Base-by-base conservation (phyloP, 2,329 filamentous ascomycete genomes). In the Teratosphaeria pseudoeucalypti region DNA sequence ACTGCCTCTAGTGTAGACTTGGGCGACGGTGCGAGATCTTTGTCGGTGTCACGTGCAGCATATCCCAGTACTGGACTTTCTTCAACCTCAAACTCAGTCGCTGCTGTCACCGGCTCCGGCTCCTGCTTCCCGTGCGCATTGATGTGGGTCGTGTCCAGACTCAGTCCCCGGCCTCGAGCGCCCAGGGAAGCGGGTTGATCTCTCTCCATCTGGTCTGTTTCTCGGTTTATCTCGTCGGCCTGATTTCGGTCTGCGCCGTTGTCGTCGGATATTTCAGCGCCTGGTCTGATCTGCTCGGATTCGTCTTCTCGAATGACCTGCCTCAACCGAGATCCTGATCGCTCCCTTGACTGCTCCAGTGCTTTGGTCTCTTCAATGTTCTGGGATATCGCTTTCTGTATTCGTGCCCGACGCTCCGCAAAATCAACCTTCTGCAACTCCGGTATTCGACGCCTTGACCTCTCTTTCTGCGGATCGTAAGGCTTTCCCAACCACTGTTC, bases 311-410 rank as follows among this genome's bases (percentile, higher is more conserved):
- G 23, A 19, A 16, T 43, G 7, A 32, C 29, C 29, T 12, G 37
- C 34, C 14, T 56, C 56, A 12, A 29, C 53, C 29, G 53, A 32
- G 53, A 34, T 23, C 23, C 32, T 6, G 53, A 55, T 23, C 53
- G 16, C 53, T 32, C 53, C 9, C 26, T 16, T 27, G 27, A 27
- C 47, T 27, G 12, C 23, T 56, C 55, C 19, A 39, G 16, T 6
- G 55, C 27, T 54, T 64, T 61, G 70, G 66, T 87, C 69, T 90
- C 87, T 63, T 87, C 83, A 55, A 94, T 85, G n/a, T 88, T 90
- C 70, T 88, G 89, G 66, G 85, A 92, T 72, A 95, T 92, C 14
- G 90, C 90, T 59, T 90, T 84, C 66, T 92, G 87, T 67, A 95
- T 95, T 62, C 86, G 85, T 69, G 90, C 87, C 66, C 91, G 82